Evolutionary conservation across 352 stramenopile species (phyloP), one percentile per base, ranked within the genome.

Genomic region (Phytophthora gonapodyides): DNA sequence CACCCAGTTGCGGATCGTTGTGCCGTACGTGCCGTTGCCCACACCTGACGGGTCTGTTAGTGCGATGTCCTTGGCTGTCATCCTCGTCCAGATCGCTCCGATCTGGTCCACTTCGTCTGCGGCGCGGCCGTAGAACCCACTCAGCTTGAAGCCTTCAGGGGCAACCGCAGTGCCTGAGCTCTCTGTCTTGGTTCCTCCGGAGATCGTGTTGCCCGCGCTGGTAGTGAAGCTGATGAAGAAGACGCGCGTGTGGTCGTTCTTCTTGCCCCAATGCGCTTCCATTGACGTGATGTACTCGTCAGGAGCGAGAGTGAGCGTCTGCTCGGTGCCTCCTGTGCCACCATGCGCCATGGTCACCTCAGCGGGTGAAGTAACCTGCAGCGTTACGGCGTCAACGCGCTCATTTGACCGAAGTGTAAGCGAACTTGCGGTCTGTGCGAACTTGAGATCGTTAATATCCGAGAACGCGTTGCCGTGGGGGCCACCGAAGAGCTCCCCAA

Each of bases 171-270:
- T 56, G 2, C 17, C 54, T 7, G 24, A 45, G 2, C 53, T 59
- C 2, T 61, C 48, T 1, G 65, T 73, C 33, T 61, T 72, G 7
- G 61, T 64, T 45, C 74, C 78, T n/a, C 38, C 55, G 1, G 57
- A 47, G 1, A 85, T 45, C 5, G 61, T 69, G 3, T 77, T 68
- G 5, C 67, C 69, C 0, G 52, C 48, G 41, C 57, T 84, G 0
- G 78, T 88, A 5, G 56, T 71, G 5, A 74, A 71, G 17, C 68
- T 76, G 12, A 84, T 49, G 46, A 75, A 85, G 51, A 81, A 85
- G 12, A 84, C 64, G 13, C 66, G 68, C 12, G 75, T 85, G 34
- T 60, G 56, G 5, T 57, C 33, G 30, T 61, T 48, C 19, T 84
- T 70, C 71, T 82, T 73, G n/a, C 17, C 78, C 71, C 62, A 73